phyloP scores from a whole-genome alignment of 495 filamentous ascomycete genomes.

The Aspergillus diversus region DNA sequence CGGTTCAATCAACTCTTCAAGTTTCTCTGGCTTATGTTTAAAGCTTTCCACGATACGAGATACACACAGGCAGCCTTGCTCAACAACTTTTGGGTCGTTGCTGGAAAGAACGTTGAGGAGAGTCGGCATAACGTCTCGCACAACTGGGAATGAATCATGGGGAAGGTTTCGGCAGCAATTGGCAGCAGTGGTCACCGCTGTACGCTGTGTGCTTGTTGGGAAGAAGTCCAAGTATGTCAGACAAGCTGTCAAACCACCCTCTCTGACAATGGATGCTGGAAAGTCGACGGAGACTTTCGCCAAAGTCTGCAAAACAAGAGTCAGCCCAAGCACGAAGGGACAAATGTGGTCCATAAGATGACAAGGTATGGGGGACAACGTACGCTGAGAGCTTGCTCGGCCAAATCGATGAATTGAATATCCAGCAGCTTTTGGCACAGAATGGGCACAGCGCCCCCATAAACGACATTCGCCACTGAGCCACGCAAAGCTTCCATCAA shows the following conservation, averaged over 20 bases:
- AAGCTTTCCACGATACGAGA: constrained; percentile 98
- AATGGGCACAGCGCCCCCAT: constrained; percentile 91
- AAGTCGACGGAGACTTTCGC: constrained; percentile 98
- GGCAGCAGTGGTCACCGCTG: constrained; percentile 94
- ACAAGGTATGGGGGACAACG: too few relatives aligned
- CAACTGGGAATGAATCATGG: constrained; percentile 85
- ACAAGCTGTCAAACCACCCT: constrained; percentile 93
- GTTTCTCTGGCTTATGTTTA: constrained; percentile 78
- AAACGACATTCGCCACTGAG: constrained; percentile 93
- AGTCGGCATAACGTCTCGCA: constrained; percentile 94
- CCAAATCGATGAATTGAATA: constrained; percentile 94
- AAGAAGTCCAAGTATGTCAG: constrained; percentile 97
- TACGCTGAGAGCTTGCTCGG: constrained; percentile 92
- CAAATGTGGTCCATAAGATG: too few relatives aligned
- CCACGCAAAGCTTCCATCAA: constrained; percentile 96
- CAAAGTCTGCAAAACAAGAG: constrained; percentile 61
- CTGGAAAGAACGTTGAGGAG: constrained; percentile 86
- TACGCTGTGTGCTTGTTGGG: constrained; percentile 93
- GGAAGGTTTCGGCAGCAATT: constrained; percentile 98
- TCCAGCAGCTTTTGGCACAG: constrained; percentile 92
- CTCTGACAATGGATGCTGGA: constrained; percentile 91
- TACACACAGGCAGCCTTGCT: constrained; percentile 94
- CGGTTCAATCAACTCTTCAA: constrained; percentile 88
- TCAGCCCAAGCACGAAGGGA: constrained; percentile 12
- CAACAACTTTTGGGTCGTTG: constrained; percentile 94